phyloP scores from a whole-genome alignment of 1,139 yeast genomes.

The Yamadazyma atmosphaerica region DNA sequence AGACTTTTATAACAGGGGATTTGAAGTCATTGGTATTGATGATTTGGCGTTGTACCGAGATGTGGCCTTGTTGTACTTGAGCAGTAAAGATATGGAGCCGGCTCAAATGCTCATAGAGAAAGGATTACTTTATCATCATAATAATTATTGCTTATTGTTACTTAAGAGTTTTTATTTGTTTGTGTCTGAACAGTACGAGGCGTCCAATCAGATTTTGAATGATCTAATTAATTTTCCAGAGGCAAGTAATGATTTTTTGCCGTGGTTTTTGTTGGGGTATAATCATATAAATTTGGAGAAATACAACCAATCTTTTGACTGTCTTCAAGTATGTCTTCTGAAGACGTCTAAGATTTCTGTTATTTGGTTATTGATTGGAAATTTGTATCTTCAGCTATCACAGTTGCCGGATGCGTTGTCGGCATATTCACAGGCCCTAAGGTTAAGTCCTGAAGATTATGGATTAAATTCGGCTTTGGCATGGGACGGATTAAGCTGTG shows the following conservation, averaged over 20 bases:
- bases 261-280: constrained; percentile 58
- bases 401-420: constrained; percentile 67
- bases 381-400: constrained; percentile 55
- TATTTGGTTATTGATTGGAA: constrained; percentile 68
- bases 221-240: constrained; percentile 11
- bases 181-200: not conserved
- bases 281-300: constrained; percentile 49
- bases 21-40: not conserved
- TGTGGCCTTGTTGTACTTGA: not conserved
- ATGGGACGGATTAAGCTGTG: constrained; percentile 65
- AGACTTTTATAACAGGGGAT: not conserved
- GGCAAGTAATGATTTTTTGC: constrained; percentile 44
- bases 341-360: constrained; percentile 56
- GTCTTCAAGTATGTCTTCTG: constrained; percentile 56
- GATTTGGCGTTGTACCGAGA: not conserved
- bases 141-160: not conserved
- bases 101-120: not conserved
- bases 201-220: constrained; percentile 3
- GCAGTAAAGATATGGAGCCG: not conserved
- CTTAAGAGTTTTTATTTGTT: not conserved
- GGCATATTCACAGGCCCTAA: constrained; percentile 65
- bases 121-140: constrained; percentile 3
- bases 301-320: constrained; percentile 56
- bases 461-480: constrained; percentile 57
- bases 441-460: constrained; percentile 50